Evolutionary conservation across 345 rosid species (phyloP), one percentile per base, ranked within the genome.

Genomic region (Populus ilicifolia): DNA sequence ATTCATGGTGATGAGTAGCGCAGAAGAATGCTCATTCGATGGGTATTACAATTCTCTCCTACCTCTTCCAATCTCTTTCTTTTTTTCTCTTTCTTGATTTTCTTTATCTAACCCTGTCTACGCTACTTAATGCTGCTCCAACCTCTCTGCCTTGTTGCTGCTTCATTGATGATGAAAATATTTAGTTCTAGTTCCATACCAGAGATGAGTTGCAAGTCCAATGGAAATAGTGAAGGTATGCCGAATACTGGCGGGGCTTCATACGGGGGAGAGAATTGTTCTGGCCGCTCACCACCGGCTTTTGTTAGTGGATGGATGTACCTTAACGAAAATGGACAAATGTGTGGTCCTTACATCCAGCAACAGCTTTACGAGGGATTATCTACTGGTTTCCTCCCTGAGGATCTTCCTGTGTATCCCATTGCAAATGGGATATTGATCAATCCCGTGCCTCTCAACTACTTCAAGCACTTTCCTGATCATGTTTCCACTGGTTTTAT

Each of bases 341-440:
- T 96, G 95, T 94, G 97, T 79, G 99, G 99, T 61, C 97, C 98
- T 79, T 96, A 96, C 69, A 83, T 93, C 63, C 94, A 91, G 66
- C 90, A 94, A 29, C 99, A 96, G 84, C 80, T 96, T 27, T 89
- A 75, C 35, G 97, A 94, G 72, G 98, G 98, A 17, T 79, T 96
- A 75, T 88, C 87, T 5, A 86, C 94, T 76, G 94, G 97, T 30
- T 96, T 94, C 80, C 87, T 96, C 81, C 98, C 97, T 0, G 89
- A 88, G 52, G 97, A 92, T 74, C 96, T 96, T 83, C 97, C 83
- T 54, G 93, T 96, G 23, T 94, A 92, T 83, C 99, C 97, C 13
- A 78, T 90, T 52, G 75, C 85, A 38, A 94, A 91, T 82, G 93
- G 93, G 43, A 71, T 87, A 38, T 54, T 89, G 80, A 64, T 84